These are phyloP conservation scores for Boletus semigastroideus DNA, from an alignment of 1,284 basidiomycete genomes.

Conservation along the genomic window DNA sequence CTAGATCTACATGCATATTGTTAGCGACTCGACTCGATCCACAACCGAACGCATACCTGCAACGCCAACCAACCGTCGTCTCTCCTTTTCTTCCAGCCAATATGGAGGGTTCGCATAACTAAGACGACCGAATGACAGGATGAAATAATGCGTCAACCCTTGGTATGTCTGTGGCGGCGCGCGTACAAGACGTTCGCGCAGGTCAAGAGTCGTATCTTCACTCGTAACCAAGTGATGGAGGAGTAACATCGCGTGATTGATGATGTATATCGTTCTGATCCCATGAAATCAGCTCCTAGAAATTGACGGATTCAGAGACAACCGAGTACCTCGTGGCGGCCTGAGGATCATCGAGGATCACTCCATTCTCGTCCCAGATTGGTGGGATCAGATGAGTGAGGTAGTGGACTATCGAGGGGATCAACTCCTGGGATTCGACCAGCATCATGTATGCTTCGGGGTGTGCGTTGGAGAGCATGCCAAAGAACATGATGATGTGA, in stretches of 20 bases:
- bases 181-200: constrained; percentile 55
- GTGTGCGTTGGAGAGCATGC: constrained; percentile 53
- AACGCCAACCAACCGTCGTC: constrained; percentile 46
- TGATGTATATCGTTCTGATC: constrained; percentile 47
- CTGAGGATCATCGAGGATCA: constrained; percentile 40
- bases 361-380: constrained; percentile 66
- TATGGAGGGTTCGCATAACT: constrained; percentile 69
- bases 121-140: constrained; percentile 72
- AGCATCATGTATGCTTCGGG: constrained; percentile 50
- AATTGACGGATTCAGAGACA: background rate
- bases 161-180: constrained; percentile 56
- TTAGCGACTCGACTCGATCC: constrained; percentile 11
- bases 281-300: constrained; percentile 6
- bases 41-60: constrained; percentile 45
- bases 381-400: constrained; percentile 50
- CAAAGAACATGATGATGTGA: constrained; percentile 55
- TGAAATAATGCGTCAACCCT: constrained; percentile 74
- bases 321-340: constrained; percentile 39
- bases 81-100: constrained; percentile 50
- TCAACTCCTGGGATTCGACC: constrained; percentile 50
- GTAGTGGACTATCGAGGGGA: constrained; percentile 61
- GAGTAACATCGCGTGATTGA: constrained; percentile 54
- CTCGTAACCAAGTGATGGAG: constrained; percentile 60
- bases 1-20: constrained; percentile 48
- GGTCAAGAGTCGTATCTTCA: constrained; percentile 43